Base-by-base conservation (phyloP, 352 stramenopile species). In the Peronosclerospora sorghi region DNA sequence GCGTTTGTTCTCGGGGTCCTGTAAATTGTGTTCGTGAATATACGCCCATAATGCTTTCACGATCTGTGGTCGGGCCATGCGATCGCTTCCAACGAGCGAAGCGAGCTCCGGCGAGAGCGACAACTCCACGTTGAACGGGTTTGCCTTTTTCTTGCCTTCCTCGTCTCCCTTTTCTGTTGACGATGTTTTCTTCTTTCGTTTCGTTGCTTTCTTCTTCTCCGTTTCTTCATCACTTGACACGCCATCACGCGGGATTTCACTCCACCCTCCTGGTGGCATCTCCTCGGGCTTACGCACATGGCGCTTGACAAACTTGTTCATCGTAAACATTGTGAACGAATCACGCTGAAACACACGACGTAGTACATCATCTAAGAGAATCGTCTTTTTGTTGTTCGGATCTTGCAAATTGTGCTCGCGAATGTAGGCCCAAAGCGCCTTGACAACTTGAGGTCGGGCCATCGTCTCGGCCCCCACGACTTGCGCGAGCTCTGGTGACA, bases 391-490 rank as follows among this genome's bases (percentile, higher is more conserved):
- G 56, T 98, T 94, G 21, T 79, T 77, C 5, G 95, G 94, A 64
- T 98, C 92, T 62, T 98, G 95, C 26, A 98, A 71, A 18, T 94
- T 58, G 50, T 98, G 73, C 42, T 95, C 84, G 36, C 80, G 82
- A 41, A 98, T 97, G 59, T 98, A 98, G 38, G 94, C 83, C 95
- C 95, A 98, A 1, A 98, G 45, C n/a, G 67, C 62, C 55, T 97
- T 98, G 24, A 97, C 88, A 27, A 98, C 82, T 47, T 97, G 85
- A 6, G 89, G 88, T 1, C 93, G 69, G 1, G 87, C 81, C 78
- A 94, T 93, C 28, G 69, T 64, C 2, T 92, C 77, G 0, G 71
- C 69, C 23, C 86, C 75, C 0, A 95, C 72, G n/a, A 98, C 73
- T 14, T 54, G 48, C 14, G 73, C 76, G 2, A 95, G 70, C 43